Percentiles rank a stretch among this genome's conserved stretches.
These are phyloP conservation scores for Venturia effusa DNA, from an alignment of 2,329 filamentous ascomycete species.

Conservation along the genomic window DNA sequence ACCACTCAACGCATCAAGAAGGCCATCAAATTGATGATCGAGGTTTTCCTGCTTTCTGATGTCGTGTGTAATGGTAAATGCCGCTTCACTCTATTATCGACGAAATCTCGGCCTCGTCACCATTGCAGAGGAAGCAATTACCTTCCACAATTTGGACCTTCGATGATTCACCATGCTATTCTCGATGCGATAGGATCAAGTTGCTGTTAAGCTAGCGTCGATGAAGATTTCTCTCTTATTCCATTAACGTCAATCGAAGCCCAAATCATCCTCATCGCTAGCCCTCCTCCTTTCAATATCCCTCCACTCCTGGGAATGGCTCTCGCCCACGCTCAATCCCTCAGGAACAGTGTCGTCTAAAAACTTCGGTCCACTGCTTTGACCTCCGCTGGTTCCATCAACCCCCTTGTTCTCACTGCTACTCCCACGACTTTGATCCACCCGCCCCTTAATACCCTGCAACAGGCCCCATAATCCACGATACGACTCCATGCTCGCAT, in stretches of 20 bases:
- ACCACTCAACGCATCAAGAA: no score
- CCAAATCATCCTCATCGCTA: background rate
- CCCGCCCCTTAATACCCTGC: background rate
- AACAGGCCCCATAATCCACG: background rate
- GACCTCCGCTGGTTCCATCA: background rate
- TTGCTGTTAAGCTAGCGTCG: no score
- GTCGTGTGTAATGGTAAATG: no score
- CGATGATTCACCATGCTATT: no score
- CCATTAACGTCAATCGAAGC: background rate
- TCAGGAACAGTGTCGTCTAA: background rate
- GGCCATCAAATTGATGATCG: no score
- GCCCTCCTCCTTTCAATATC: background rate
- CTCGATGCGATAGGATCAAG: no score
- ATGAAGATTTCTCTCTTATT: no score
- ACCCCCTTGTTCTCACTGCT: background rate
- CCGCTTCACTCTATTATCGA: no score
- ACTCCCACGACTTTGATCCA: background rate
- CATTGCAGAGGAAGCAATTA: no score
- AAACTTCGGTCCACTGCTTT: background rate
- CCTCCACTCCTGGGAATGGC: background rate
- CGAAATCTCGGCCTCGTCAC: no score
- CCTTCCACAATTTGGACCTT: no score
- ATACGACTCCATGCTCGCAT: background rate
- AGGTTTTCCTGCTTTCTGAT: no score
- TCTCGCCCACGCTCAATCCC: background rate